Conservation (phyloP, 768 basidiomycete species). For the Pulveroboletus sp. region DNA sequence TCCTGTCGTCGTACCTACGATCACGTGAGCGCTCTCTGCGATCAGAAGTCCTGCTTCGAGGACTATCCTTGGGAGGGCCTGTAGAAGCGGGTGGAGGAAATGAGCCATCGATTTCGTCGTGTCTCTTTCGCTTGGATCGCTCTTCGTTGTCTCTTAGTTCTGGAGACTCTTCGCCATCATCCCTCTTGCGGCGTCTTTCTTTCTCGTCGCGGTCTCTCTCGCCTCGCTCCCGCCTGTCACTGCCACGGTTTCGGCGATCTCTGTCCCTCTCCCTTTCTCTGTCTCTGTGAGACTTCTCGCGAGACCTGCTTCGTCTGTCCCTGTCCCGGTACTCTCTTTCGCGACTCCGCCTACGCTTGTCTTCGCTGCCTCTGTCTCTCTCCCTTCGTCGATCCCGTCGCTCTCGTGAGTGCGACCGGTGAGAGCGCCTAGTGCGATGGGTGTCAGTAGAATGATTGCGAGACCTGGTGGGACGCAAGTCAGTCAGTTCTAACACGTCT, state of each 20-base stretch:
- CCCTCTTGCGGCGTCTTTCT: constrained; percentile 64
- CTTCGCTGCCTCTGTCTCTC: constrained; percentile 52
- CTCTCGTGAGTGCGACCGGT: constrained; percentile 68
- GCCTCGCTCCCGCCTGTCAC: constrained; percentile 45
- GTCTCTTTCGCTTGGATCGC: constrained; percentile 62
- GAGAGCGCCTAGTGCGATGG: constrained; percentile 65
- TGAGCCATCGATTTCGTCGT: constrained; percentile 50
- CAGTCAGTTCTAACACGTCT: not conserved
- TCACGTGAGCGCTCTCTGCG: constrained; percentile 51
- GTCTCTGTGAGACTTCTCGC: constrained; percentile 45
- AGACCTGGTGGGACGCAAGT: constrained; percentile 39
- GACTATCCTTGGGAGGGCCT: constrained; percentile 43
- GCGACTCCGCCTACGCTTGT: constrained; percentile 59
- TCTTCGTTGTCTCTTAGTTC: constrained; percentile 47
- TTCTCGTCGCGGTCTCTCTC: constrained; percentile 50
- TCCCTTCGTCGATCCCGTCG: constrained; percentile 42
- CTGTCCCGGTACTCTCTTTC: constrained; percentile 49
- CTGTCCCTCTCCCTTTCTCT: constrained; percentile 29
- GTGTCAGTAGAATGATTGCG: constrained; percentile 78
- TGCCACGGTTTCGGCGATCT: constrained; percentile 44
- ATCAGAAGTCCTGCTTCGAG: constrained; percentile 42
- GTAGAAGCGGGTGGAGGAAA: constrained; percentile 37
- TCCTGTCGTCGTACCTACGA: constrained; percentile 51
- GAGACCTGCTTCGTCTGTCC: constrained; percentile 44
- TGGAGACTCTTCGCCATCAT: constrained; percentile 52